phyloP scores from a whole-genome alignment of 176 grass and related monocot species.

The Alopecurus myosuroides region DNA sequence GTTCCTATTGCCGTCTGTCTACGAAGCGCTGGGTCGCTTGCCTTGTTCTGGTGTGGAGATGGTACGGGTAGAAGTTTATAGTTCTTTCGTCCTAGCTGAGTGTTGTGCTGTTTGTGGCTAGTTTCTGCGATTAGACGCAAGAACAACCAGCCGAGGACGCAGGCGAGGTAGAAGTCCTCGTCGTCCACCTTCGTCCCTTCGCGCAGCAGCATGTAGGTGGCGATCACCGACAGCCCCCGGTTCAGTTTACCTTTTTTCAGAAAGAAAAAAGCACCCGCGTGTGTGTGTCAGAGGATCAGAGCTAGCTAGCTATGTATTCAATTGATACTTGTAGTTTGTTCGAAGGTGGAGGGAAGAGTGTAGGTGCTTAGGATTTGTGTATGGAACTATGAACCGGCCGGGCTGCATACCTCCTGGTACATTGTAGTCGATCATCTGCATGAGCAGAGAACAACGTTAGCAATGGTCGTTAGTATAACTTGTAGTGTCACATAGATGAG shows the following conservation, averaged over 20 bases:
- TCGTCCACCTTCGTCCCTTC: conserved; percentile 40
- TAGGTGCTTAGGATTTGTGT: background rate
- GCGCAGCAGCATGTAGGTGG: conserved; percentile 43
- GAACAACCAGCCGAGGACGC: conserved; percentile 45
- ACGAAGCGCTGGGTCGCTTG: too few relatives aligned
- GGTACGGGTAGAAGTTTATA: too few relatives aligned
- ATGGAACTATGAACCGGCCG: too few relatives aligned
- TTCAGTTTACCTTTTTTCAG: conserved; percentile 51
- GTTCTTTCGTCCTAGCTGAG: too few relatives aligned
- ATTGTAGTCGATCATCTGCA: conserved; percentile 46
- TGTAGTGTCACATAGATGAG: too few relatives aligned
- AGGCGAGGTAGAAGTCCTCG: conserved; percentile 44
- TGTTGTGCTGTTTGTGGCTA: too few relatives aligned
- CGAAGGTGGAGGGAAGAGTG: too few relatives aligned
- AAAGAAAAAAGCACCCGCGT: background rate
- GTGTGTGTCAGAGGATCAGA: background rate
- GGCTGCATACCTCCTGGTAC: conserved; percentile 40
- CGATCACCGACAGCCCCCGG: conserved; percentile 44
- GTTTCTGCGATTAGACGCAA: too few relatives aligned
- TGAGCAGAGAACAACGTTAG: background rate
- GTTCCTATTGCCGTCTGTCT: too few relatives aligned
- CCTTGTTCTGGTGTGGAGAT: too few relatives aligned
- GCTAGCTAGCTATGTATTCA: background rate
- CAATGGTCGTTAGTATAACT: background rate
- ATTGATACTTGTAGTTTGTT: background rate